These are phyloP conservation scores for Capronia americana DNA, from an alignment of 2,329 filamentous ascomycete species.

Conservation along the genomic window DNA sequence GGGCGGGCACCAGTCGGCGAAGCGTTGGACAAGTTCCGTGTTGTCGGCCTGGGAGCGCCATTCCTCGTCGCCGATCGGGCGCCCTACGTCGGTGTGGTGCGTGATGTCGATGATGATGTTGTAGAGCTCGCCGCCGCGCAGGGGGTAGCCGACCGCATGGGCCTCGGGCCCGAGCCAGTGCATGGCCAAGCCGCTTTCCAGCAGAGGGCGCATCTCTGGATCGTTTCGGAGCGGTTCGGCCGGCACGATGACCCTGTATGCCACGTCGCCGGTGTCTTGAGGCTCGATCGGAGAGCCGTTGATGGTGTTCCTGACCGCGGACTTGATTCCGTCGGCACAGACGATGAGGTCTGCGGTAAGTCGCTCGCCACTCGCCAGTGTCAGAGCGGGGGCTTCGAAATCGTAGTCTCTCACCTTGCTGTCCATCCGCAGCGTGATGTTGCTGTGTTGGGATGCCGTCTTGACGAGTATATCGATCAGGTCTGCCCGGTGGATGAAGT, in stretches of 20 bases:
- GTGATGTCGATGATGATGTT: conserved; percentile 45
- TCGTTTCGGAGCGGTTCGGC: conserved; percentile 40
- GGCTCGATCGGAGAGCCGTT: conserved; percentile 40
- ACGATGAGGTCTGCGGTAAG: conserved; percentile 41
- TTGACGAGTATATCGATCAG: conserved; percentile 39
- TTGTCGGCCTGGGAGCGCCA: conserved; percentile 43
- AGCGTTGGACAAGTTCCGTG: conserved; percentile 40
- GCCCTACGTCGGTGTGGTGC: conserved; percentile 35
- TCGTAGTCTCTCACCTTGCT: conserved; percentile 41
- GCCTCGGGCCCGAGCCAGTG: conserved; percentile 45
- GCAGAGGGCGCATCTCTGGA: conserved; percentile 40
- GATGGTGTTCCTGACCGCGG: conserved; percentile 39
- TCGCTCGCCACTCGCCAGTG: conserved; percentile 33
- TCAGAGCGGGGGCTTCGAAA: conserved; percentile 39
- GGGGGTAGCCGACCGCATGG: conserved; percentile 44
- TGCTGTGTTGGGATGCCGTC: conserved; percentile 22
- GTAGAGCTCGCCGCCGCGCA: conserved; percentile 43
- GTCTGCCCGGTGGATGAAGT: conserved; percentile 45
- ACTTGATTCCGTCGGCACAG: conserved; percentile 44
- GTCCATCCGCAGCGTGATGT: conserved; percentile 37
- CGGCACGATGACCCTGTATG: conserved; percentile 43
- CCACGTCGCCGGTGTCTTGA: conserved; percentile 43
- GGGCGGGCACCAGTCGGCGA: conserved; percentile 43
- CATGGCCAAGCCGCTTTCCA: conserved; percentile 41
- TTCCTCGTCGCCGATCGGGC: conserved; percentile 38